These are phyloP conservation scores for Fraxinus sp. DNA, from an alignment of 305 asterid species.

Conservation along the genomic window DNA sequence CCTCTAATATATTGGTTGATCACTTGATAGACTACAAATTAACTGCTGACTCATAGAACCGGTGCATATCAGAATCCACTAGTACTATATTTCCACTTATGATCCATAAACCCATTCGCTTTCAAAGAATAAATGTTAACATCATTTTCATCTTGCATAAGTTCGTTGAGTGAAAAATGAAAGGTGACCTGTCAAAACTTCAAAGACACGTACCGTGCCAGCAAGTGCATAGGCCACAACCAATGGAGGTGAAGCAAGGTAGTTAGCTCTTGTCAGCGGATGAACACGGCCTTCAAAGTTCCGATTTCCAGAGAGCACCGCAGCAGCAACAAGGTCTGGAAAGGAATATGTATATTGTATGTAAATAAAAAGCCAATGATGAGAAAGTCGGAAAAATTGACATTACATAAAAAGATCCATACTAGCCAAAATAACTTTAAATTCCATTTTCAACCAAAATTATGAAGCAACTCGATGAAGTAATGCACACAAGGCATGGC, in stretches of 20 bases:
- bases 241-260: constrained; percentile 85
- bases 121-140: background rate
- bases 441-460: background rate
- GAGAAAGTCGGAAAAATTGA: background rate
- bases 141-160: background rate
- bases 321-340: constrained; percentile 81
- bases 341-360: constrained; percentile 14
- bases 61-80: background rate
- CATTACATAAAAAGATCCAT: background rate
- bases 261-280: constrained; percentile 85
- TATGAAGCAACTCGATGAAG: background rate
- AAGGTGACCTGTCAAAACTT: background rate
- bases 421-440: background rate
- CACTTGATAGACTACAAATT: background rate
- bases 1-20: background rate
- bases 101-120: background rate
- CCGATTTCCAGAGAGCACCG: constrained; percentile 88
- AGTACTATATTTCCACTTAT: background rate
- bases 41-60: background rate
- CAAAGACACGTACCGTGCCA: constrained; percentile 62
- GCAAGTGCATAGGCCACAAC: constrained; percentile 93
- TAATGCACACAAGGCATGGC: background rate
- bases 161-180: background rate
- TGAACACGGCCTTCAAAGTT: constrained; percentile 94
- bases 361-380: background rate